These are phyloP conservation scores for Ophiostoma montium DNA, from an alignment of 2,329 filamentous ascomycete species.

Conservation along the genomic window DNA sequence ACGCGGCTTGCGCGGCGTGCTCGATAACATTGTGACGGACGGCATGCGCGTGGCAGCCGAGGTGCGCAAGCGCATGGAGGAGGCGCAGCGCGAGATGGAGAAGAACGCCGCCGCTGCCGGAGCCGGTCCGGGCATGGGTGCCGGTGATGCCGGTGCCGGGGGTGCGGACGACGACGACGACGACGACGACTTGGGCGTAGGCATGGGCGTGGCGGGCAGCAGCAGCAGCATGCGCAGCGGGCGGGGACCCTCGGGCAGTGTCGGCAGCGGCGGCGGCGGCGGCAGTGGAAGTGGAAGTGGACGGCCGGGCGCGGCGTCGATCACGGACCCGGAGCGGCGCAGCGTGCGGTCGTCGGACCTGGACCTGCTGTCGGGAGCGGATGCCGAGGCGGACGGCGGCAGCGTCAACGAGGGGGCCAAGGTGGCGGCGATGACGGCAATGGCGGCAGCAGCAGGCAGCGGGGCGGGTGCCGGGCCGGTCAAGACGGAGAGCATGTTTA, in stretches of 20 bases:
- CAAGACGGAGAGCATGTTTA: conserved; percentile 1
- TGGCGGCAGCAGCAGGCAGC: no score
- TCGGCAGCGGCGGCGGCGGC: conserved; percentile 3
- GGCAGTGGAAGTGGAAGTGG: not conserved
- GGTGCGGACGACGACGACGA: conserved; percentile 46
- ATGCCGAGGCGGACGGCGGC: conserved; percentile 48
- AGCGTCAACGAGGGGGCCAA: not conserved
- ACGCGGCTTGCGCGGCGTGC: conserved; percentile 74
- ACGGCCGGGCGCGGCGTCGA: conserved; percentile 12
- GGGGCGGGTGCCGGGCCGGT: no score
- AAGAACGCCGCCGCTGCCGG: conserved; percentile 64
- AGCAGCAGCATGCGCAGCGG: no score
- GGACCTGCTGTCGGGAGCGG: conserved; percentile 59
- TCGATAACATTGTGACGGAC: conserved; percentile 95
- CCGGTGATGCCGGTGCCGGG: conserved; percentile 38
- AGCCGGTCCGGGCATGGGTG: no score
- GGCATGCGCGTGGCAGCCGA: conserved; percentile 93
- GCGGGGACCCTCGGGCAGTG: not conserved
- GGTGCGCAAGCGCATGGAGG: conserved; percentile 84
- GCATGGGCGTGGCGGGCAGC: not conserved
- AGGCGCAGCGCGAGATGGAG: conserved; percentile 84
- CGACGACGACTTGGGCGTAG: conserved; percentile 24
- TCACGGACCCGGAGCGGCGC: conserved; percentile 42
- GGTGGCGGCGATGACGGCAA: not conserved
- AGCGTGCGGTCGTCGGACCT: conserved; percentile 53